phyloP scores from a whole-genome alignment of 2,329 filamentous ascomycete genomes.

The Pseudogymnoascus sp. region DNA sequence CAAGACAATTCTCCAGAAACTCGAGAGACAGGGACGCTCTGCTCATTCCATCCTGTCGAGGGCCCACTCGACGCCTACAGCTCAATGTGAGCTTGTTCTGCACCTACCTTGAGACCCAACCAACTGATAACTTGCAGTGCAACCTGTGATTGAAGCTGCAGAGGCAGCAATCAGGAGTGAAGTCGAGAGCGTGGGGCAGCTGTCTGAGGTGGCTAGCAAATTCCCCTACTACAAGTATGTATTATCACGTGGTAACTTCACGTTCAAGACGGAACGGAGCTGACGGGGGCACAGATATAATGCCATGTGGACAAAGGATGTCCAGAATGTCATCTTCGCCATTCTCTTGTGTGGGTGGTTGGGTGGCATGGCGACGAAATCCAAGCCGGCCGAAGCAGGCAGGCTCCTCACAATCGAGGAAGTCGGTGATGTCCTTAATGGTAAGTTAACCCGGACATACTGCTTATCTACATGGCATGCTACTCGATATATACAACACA shows the following conservation, averaged over 20 bases:
- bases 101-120: background rate
- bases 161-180: constrained; percentile 64
- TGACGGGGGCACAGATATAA: constrained; percentile 55
- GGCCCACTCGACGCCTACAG: constrained; percentile 76
- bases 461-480: background rate
- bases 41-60: constrained; percentile 78
- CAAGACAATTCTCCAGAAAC: constrained; percentile 67
- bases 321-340: constrained; percentile 67
- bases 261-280: background rate
- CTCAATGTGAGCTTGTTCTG: constrained; percentile 41
- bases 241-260: background rate
- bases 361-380: constrained; percentile 57
- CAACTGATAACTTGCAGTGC: constrained; percentile 41
- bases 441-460: constrained; percentile 37
- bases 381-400: constrained; percentile 46
- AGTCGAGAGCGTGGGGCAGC: constrained; percentile 59
- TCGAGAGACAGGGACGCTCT: constrained; percentile 75
- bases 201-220: constrained; percentile 67
- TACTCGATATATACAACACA: background rate
- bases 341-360: constrained; percentile 63
- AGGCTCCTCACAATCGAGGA: constrained; percentile 82
- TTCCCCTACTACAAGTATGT: constrained; percentile 91
- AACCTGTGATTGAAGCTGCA: constrained; percentile 59
- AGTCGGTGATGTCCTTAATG: constrained; percentile 66
- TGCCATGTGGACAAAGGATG: constrained; percentile 69